These are phyloP conservation scores for Talinum fruticosum DNA, from an alignment of 148 eudicot genomes.

Conservation along the genomic window DNA sequence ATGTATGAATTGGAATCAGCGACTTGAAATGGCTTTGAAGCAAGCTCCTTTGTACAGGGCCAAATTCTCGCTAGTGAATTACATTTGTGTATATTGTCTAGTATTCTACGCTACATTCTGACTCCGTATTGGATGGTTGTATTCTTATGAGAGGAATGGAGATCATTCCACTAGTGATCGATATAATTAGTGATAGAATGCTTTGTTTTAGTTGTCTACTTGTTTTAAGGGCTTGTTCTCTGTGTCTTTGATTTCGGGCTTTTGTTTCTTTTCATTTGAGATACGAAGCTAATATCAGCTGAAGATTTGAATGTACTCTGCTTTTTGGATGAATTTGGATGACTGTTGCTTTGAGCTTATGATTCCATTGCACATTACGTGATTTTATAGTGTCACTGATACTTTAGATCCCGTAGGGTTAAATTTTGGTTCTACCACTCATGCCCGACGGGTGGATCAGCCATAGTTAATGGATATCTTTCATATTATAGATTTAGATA, in stretches of 20 bases:
- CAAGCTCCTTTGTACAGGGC: slow-evolving; percentile 1
- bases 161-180: not conserved
- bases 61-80: not conserved
- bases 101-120: not conserved
- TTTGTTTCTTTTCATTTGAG: not conserved
- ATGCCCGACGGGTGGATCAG: no score
- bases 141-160: not conserved
- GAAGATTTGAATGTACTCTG: no score
- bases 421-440: no score
- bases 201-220: not conserved
- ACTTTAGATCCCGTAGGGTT: no score
- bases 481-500: no score
- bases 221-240: not conserved
- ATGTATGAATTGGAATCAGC: not conserved
- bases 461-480: no score
- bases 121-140: not conserved
- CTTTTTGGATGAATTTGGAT: no score
- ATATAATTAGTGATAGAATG: not conserved
- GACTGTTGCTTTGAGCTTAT: no score
- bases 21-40: slow-evolving; percentile 6
- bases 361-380: no score
- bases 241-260: not conserved
- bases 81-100: not conserved
- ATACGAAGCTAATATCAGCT: not conserved
- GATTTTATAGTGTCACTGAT: no score